Percentiles rank a stretch among this genome's conserved stretches.
These are phyloP conservation scores for Vitis hybrid DNA, from an alignment of 177 flowering plant species.

Conservation along the genomic window DNA sequence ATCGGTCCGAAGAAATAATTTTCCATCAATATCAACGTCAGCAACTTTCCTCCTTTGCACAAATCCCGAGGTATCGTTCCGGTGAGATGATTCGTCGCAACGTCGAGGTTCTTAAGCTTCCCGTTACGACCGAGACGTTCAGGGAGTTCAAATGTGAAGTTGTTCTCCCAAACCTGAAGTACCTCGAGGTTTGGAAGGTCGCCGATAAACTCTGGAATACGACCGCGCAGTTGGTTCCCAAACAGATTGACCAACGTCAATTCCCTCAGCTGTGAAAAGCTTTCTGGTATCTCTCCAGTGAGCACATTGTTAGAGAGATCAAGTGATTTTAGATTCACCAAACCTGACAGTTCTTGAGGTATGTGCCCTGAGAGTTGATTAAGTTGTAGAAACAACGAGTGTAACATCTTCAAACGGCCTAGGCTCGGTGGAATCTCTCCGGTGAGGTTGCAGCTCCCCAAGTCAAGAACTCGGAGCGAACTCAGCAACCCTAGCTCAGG, in stretches of 20 bases:
- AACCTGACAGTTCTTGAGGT: slow-evolving; percentile 58
- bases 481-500: slow-evolving; percentile 61
- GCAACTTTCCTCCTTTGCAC: slow-evolving; percentile 60
- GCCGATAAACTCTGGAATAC: slow-evolving; percentile 64
- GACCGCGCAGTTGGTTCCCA: slow-evolving; percentile 58
- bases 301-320: slow-evolving; percentile 70
- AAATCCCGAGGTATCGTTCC: slow-evolving; percentile 65
- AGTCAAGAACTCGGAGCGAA: slow-evolving; percentile 46
- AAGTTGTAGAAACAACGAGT: slow-evolving; percentile 66
- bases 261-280: slow-evolving; percentile 47
- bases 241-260: slow-evolving; percentile 62
- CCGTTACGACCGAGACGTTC: slow-evolving; percentile 68
- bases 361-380: slow-evolving; percentile 63
- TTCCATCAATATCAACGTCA: slow-evolving; percentile 56
- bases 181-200: slow-evolving; percentile 71
- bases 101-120: slow-evolving; percentile 52
- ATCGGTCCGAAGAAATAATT: slow-evolving; percentile 72
- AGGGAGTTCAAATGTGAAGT: slow-evolving; percentile 71
- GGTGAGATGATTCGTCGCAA: slow-evolving; percentile 66
- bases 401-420: slow-evolving; percentile 44
- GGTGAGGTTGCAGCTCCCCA: slow-evolving; percentile 55
- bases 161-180: slow-evolving; percentile 79
- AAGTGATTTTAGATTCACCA: slow-evolving; percentile 49
- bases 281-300: slow-evolving; percentile 68
- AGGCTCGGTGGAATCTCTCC: slow-evolving; percentile 75